These are phyloP conservation scores for Allium fistulosum DNA, from an alignment of 106 monocot species.

Conservation along the genomic window DNA sequence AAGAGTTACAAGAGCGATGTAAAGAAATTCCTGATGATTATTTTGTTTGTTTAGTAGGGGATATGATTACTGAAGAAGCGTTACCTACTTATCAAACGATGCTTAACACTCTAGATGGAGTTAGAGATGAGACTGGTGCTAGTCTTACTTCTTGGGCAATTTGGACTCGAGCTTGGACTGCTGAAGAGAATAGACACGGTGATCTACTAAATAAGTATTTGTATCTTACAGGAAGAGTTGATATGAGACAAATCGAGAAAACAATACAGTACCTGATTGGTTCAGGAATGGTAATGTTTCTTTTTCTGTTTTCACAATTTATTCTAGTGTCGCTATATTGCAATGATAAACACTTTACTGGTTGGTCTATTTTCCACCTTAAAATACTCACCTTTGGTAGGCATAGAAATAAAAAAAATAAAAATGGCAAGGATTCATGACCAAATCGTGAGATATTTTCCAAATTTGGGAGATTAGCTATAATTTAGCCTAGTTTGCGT, in stretches of 20 bases:
- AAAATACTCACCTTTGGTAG: no score
- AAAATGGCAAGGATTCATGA: background rate
- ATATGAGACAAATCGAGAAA: constrained; percentile 23
- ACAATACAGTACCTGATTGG: constrained; percentile 28
- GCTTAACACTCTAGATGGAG: constrained; percentile 11
- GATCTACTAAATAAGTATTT: constrained; percentile 27
- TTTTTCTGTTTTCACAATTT: background rate
- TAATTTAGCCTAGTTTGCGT: background rate
- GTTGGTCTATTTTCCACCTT: no score
- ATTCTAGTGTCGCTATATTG: background rate
- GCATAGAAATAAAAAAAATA: background rate
- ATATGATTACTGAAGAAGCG: constrained; percentile 19
- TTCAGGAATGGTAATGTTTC: constrained; percentile 10
- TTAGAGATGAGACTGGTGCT: constrained; percentile 24
- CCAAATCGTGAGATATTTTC: background rate
- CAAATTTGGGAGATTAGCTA: background rate
- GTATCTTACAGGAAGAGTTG: constrained; percentile 23
- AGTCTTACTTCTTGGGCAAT: constrained; percentile 23
- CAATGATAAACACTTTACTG: background rate
- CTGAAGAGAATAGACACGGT: constrained; percentile 26
- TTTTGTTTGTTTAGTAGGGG: constrained; percentile 5
- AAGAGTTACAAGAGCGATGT: background rate
- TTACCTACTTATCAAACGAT: constrained; percentile 17
- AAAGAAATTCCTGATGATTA: constrained; percentile 13
- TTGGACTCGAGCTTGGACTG: constrained; percentile 27